Evolutionary conservation across 129 eudicot genomes (phyloP).

Genomic region (Kitagawia praeruptora): DNA sequence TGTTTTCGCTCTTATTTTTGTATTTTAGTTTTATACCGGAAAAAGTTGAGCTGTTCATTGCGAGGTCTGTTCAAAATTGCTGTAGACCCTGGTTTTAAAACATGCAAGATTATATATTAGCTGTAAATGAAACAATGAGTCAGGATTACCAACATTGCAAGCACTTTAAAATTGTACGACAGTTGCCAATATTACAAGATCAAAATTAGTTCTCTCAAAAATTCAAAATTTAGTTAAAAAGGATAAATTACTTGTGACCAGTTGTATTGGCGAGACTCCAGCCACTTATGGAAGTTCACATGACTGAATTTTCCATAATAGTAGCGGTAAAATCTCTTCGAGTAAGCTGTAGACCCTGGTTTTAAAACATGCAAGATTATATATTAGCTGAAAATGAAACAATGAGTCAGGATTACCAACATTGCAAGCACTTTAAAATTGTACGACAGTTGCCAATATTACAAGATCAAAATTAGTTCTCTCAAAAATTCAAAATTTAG

Average conservation of each 20-base stretch:
- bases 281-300: no score
- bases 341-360: conserved; percentile 66
- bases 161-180: not conserved
- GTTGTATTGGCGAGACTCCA: no score
- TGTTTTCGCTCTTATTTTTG: conserved; percentile 63
- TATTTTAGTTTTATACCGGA: conserved; percentile 70
- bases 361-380: not conserved
- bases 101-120: not conserved
- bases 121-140: not conserved
- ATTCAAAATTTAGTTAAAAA: no score
- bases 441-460: not conserved
- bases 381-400: not conserved
- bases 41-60: conserved; percentile 75
- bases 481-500: no score
- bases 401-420: not conserved
- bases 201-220: no score
- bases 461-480: not conserved
- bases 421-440: not conserved
- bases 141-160: not conserved
- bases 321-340: no score
- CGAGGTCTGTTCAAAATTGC: conserved; percentile 77
- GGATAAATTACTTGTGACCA: no score
- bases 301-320: no score
- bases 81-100: conserved; percentile 45
- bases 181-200: not conserved